A percentile compares a stretch with the other conserved stretches of the same genome.
Evolutionary conservation across 495 filamentous ascomycete species (phyloP).

Genomic region (Hypomontagnella submonticulosa): DNA sequence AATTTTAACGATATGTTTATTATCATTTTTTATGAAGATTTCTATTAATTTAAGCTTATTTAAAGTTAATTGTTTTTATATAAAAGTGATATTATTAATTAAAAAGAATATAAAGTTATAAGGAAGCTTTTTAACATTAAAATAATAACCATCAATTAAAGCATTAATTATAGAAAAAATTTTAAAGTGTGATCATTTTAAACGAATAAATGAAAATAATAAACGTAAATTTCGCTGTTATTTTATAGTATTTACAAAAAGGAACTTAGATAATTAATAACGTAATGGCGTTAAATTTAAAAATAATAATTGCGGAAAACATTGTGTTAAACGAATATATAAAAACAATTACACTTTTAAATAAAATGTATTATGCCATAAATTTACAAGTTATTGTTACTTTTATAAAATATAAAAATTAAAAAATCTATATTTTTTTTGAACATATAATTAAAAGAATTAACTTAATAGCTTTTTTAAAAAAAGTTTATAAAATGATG

Average conservation of each 20-base stretch:
- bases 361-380: background rate
- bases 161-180: background rate
- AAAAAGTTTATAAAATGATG: background rate
- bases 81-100: no score
- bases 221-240: background rate
- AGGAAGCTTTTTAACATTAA: slow-evolving; percentile 2
- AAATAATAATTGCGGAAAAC: background rate
- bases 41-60: background rate
- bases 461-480: background rate
- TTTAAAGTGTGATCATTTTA: no score
- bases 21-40: background rate
- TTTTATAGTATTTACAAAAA: background rate
- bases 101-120: no score
- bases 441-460: background rate
- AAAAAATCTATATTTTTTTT: slow-evolving; percentile 1
- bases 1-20: background rate
- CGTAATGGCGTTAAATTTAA: slow-evolving; percentile 5
- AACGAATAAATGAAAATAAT: slow-evolving; percentile 12
- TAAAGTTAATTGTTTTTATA: background rate
- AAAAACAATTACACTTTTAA: background rate
- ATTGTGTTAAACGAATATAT: background rate
- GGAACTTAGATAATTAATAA: background rate
- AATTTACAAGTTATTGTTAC: background rate
- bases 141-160: background rate
- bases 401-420: background rate